Evolutionary conservation across 2,329 filamentous ascomycete species (phyloP).

Genomic region (Apiospora arundinis): DNA sequence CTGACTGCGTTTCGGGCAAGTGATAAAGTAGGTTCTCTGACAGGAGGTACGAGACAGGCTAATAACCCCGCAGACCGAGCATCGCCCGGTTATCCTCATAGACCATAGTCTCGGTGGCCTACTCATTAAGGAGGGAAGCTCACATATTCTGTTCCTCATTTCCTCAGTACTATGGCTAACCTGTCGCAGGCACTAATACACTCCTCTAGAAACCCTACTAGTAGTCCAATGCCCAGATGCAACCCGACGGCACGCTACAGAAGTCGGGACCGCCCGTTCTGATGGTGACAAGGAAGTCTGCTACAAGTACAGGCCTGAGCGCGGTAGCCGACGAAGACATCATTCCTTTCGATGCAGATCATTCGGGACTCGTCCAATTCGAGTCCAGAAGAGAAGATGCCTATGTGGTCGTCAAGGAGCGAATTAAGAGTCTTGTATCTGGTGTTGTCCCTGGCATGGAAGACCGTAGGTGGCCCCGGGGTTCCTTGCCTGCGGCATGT

Average conservation of each 20-base stretch:
- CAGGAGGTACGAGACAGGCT: background rate
- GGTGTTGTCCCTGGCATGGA: background rate
- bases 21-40: conserved; percentile 25
- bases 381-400: conserved; percentile 19
- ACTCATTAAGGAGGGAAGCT: conserved; percentile 37
- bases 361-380: conserved; percentile 36
- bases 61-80: conserved; percentile 23
- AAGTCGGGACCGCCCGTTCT: conserved; percentile 29
- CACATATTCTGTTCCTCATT: background rate
- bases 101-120: conserved; percentile 37
- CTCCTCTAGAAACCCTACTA: background rate
- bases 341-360: conserved; percentile 31
- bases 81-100: conserved; percentile 34
- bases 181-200: background rate
- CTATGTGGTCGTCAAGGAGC: conserved; percentile 23
- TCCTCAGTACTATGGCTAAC: background rate
- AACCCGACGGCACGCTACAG: conserved; percentile 15
- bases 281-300: conserved; percentile 35
- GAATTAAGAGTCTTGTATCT: conserved; percentile 18
- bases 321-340: conserved; percentile 32
- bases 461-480: background rate
- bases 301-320: conserved; percentile 31
- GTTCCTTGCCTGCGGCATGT: background rate
- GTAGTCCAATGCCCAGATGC: conserved; percentile 5
- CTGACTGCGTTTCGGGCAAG: conserved; percentile 27